Percentiles rank a stretch among this genome's conserved stretches.
phyloP scores from a whole-genome alignment of 1,284 basidiomycete species.

The Bondarzewia mesenterica region DNA sequence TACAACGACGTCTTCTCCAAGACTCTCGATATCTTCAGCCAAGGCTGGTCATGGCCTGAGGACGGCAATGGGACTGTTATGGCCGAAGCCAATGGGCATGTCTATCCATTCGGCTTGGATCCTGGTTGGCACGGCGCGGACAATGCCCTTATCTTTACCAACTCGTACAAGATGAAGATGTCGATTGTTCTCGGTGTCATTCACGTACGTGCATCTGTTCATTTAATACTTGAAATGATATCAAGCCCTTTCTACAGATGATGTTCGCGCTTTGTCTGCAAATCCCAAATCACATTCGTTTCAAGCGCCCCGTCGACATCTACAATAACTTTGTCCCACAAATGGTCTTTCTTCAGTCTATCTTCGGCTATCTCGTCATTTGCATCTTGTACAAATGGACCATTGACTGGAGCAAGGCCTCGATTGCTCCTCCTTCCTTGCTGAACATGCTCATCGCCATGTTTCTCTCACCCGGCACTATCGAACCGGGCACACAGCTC shows the following conservation, averaged over 20 bases:
- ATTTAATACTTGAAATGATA: slow-evolving; percentile 2
- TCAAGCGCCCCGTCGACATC: slow-evolving; percentile 81
- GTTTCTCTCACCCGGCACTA: slow-evolving; percentile 83
- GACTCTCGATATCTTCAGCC: slow-evolving; percentile 78
- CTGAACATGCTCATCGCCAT: slow-evolving; percentile 95
- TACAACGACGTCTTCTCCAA: slow-evolving; percentile 99
- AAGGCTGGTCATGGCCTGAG: slow-evolving; percentile 80
- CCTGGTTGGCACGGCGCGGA: slow-evolving; percentile 94
- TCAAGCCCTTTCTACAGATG: slow-evolving; percentile 51
- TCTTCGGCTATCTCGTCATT: slow-evolving; percentile 94
- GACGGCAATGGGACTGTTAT: slow-evolving; percentile 37
- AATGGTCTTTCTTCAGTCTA: slow-evolving; percentile 94
- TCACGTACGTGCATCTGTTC: slow-evolving; percentile 59
- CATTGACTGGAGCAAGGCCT: slow-evolving; percentile 78
- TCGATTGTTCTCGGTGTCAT: slow-evolving; percentile 94
- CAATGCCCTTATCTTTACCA: slow-evolving; percentile 91
- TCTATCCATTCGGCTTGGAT: slow-evolving; percentile 93
- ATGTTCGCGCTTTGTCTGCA: slow-evolving; percentile 82
- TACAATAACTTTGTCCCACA: slow-evolving; percentile 92
- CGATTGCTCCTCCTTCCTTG: slow-evolving; percentile 77
- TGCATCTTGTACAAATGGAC: slow-evolving; percentile 99
- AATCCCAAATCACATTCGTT: slow-evolving; percentile 91
- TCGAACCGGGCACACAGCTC: slow-evolving; percentile 49
- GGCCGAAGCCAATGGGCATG: slow-evolving; percentile 54
- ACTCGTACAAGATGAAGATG: slow-evolving; percentile 99